These are phyloP conservation scores for Lojkania enalia DNA, from an alignment of 2,329 filamentous ascomycete species.

Conservation along the genomic window DNA sequence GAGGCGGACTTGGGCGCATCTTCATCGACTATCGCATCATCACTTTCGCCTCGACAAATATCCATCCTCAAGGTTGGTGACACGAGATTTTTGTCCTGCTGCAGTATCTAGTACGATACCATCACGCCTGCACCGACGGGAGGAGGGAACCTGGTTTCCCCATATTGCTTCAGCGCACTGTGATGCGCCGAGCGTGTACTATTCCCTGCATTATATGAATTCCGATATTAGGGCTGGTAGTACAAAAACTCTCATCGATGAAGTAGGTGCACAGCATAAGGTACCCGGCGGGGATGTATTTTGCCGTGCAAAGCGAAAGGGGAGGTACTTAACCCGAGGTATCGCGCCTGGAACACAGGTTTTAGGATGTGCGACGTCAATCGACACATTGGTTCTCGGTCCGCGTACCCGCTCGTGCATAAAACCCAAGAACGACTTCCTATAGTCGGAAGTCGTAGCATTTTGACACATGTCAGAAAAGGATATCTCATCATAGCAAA, in stretches of 20 bases:
- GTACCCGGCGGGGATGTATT: constrained; percentile 12
- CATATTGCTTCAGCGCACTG: constrained; percentile 1
- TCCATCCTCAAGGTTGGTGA: constrained; percentile 1
- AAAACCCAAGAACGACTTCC: constrained; percentile 7
- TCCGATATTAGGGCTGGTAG: constrained; percentile 2
- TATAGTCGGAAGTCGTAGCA: background rate
- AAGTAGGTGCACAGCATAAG: constrained; percentile 4
- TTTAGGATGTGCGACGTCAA: constrained; percentile 2
- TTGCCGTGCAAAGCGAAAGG: constrained; percentile 4
- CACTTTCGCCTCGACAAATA: background rate
- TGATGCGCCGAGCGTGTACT: constrained; percentile 2
- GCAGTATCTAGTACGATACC: constrained; percentile 1
- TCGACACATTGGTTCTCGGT: background rate
- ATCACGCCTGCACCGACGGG: background rate
- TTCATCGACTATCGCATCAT: background rate
- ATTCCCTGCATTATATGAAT: constrained; percentile 1
- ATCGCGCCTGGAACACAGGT: constrained; percentile 5
- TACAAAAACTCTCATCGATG: constrained; percentile 1
- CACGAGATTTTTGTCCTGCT: background rate
- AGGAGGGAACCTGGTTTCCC: constrained; percentile 5
- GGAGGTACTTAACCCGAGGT: constrained; percentile 11
- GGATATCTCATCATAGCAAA: too few species aligned
- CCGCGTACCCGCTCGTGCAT: constrained; percentile 9
- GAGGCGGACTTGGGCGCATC: background rate
- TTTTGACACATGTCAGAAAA: background rate